Evolutionary conservation across 2,329 filamentous ascomycete genomes (phyloP).

Genomic region (Epichloe sp.): DNA sequence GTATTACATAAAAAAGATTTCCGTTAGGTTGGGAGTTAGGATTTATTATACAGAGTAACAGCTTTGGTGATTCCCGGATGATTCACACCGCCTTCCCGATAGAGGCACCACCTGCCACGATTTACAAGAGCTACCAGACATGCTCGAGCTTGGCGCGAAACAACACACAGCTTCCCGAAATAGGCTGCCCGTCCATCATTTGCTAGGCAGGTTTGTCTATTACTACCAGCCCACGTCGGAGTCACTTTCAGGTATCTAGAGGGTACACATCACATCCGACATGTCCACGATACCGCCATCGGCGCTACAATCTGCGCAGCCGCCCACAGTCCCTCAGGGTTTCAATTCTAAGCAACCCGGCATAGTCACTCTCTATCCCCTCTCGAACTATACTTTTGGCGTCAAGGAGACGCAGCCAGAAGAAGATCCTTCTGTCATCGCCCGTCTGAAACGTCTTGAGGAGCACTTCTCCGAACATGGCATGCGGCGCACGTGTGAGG

Average conservation of each 20-base stretch:
- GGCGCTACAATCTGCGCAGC: constrained; percentile 63
- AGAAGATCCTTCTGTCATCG: constrained; percentile 90
- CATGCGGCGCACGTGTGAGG: constrained; percentile 95
- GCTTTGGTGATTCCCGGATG: no score
- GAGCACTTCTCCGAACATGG: constrained; percentile 86
- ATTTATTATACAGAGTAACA: no score
- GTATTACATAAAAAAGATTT: no score
- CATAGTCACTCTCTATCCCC: constrained; percentile 81
- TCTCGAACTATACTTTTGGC: constrained; percentile 98
- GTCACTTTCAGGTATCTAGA: not conserved
- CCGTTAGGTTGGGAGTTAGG: no score
- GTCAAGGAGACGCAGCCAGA: constrained; percentile 98
- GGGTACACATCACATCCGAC: not conserved
- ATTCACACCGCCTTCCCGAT: not conserved
- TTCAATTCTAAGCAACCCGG: constrained; percentile 85
- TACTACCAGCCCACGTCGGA: not conserved
- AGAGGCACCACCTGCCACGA: not conserved
- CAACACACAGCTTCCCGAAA: not conserved
- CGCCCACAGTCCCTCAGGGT: constrained; percentile 64
- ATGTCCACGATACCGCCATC: constrained; percentile 81
- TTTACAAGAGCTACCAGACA: not conserved
- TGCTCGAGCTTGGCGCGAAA: not conserved
- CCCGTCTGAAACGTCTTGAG: constrained; percentile 84
- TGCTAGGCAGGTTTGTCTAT: not conserved
- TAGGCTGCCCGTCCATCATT: not conserved